These are phyloP conservation scores for Plasmopara muralis DNA, from an alignment of 352 stramenopile genomes.

Conservation along the genomic window DNA sequence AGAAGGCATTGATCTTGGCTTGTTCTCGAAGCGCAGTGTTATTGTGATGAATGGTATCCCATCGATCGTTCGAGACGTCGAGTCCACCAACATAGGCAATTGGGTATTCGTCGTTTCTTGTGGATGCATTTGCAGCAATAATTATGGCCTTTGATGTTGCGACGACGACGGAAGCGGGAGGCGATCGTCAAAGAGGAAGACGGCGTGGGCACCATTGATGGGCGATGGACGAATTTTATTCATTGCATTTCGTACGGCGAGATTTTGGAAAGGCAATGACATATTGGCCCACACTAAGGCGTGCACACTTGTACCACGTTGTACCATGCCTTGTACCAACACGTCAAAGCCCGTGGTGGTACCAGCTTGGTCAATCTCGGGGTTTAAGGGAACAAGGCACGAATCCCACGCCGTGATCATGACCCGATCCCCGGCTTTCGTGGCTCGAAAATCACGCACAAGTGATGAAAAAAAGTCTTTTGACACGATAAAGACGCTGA, in stretches of 20 bases:
- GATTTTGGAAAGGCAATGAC: no score
- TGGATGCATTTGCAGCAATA: constrained; percentile 5
- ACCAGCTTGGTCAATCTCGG: no score
- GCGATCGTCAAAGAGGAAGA: constrained; percentile 48
- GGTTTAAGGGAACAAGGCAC: constrained; percentile 3
- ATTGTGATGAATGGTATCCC: constrained; percentile 50
- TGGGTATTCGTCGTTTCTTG: constrained; percentile 7
- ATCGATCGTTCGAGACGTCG: constrained; percentile 47
- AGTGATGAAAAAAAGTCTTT: constrained; percentile 42
- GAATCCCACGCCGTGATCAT: constrained; percentile 45
- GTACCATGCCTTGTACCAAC: no score
- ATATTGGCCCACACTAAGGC: no score
- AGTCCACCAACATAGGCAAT: constrained; percentile 48
- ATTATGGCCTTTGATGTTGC: constrained; percentile 51
- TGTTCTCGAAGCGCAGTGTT: constrained; percentile 26
- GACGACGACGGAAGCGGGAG: constrained; percentile 22
- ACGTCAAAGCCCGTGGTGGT: no score
- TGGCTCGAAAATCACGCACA: constrained; percentile 30
- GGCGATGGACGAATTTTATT: background rate
- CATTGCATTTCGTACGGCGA: no score
- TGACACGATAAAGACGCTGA: constrained; percentile 7
- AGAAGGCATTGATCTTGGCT: constrained; percentile 20
- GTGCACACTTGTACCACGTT: no score
- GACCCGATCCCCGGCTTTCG: constrained; percentile 20
- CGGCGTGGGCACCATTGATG: constrained; percentile 14